Conservation (phyloP, 345 rosid species). For the Brassica napus region Da-Ae NC_063439.1:9491501-9492000, state of each 20-base stretch:
- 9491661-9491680: conserved; percentile 83
- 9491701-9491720: conserved; percentile 67
- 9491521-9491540: conserved; percentile 62
- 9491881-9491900: neutral
- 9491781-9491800: conserved; percentile 53
- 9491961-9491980: neutral
- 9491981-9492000: neutral
- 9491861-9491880: conserved; percentile 21
- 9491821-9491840: conserved; percentile 69
- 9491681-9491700: conserved; percentile 73
- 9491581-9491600: conserved; percentile 66
- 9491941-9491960: neutral
- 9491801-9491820: conserved; percentile 51
- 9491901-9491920: neutral
- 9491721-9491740: conserved; percentile 80
- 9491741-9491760: conserved; percentile 81
- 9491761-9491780: conserved; percentile 45
- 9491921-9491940: neutral
- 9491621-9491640: conserved; percentile 82
- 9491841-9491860: conserved; percentile 14
- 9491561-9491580: conserved; percentile 73
- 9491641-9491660: conserved; percentile 70
- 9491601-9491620: conserved; percentile 71
- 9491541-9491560: conserved; percentile 57
- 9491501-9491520: conserved; percentile 81